Percentiles rank a stretch among this genome's conserved stretches.
Conservation (phyloP, 495 filamentous ascomycete genomes). For the Penicillium lividum region DNA sequence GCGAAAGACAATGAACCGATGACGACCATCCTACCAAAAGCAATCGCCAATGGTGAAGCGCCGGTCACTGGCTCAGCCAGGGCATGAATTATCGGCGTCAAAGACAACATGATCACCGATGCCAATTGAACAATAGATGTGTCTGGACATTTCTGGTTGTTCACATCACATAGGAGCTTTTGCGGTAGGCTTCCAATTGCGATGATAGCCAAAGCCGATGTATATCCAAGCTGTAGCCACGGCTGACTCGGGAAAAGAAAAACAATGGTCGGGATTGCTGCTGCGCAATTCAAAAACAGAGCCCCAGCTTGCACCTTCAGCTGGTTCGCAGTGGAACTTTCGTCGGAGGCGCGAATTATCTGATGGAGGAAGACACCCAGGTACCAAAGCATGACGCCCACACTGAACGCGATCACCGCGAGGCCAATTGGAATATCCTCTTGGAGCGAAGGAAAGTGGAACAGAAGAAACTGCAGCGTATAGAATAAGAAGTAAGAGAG, state of each 20-base stretch:
- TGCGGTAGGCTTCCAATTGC: slow-evolving; percentile 4
- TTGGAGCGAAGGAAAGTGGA: background rate
- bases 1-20: background rate
- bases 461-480: background rate
- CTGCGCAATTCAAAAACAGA: background rate
- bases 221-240: background rate
- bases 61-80: slow-evolving; percentile 4
- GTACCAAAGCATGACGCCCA: background rate
- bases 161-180: background rate
- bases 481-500: background rate
- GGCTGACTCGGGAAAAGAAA: background rate
- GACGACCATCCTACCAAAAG: slow-evolving; percentile 10
- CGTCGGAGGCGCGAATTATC: background rate
- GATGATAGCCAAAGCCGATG: background rate
- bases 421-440: background rate
- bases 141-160: background rate
- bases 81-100: slow-evolving; percentile 9
- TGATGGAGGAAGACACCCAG: background rate
- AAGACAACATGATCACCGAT: slow-evolving; percentile 7
- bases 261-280: background rate
- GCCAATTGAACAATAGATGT: slow-evolving; percentile 2
- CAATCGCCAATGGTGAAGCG: slow-evolving; percentile 1
- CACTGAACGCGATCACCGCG: background rate
- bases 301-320: background rate
- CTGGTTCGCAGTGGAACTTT: background rate